These are phyloP conservation scores for Monilinia vaccinii-corymbosi DNA, from an alignment of 2,329 filamentous ascomycete species.

Conservation along the genomic window DNA sequence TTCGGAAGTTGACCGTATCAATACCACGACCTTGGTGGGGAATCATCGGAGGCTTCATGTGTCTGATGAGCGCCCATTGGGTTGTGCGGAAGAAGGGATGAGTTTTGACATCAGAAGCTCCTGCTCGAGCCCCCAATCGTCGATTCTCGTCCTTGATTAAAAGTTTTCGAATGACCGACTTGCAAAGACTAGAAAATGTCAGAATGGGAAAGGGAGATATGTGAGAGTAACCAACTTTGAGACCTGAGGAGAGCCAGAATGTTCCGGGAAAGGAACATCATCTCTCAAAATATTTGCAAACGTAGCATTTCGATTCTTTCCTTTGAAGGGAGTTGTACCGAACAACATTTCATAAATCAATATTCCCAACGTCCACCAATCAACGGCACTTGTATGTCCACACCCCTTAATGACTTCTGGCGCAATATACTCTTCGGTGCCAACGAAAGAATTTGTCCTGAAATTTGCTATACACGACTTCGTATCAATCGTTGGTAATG, in stretches of 20 bases:
- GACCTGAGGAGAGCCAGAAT: slow-evolving; percentile 71
- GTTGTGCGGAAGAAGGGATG: slow-evolving; percentile 95
- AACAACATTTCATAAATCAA: slow-evolving; percentile 98
- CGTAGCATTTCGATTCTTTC: slow-evolving; percentile 95
- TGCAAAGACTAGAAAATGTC: slow-evolving; percentile 64
- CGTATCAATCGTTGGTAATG: slow-evolving; percentile 93
- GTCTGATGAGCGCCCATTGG: slow-evolving; percentile 92
- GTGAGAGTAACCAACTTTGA: slow-evolving; percentile 63
- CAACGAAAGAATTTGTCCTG: slow-evolving; percentile 95
- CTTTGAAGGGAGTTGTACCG: slow-evolving; percentile 97
- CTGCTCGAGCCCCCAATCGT: slow-evolving; percentile 84
- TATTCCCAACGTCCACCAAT: slow-evolving; percentile 98
- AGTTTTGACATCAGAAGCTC: slow-evolving; percentile 91
- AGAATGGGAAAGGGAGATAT: slow-evolving; percentile 21
- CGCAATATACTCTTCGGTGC: slow-evolving; percentile 97
- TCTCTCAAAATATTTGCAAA: slow-evolving; percentile 96
- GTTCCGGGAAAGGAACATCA: slow-evolving; percentile 92
- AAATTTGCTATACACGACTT: slow-evolving; percentile 98
- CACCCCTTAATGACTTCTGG: slow-evolving; percentile 98
- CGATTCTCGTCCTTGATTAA: slow-evolving; percentile 97
- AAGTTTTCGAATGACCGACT: slow-evolving; percentile 90
- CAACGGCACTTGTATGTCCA: slow-evolving; percentile 94
- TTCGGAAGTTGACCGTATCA: slow-evolving; percentile 94
- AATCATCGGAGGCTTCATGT: slow-evolving; percentile 96
- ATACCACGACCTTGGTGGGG: slow-evolving; percentile 83